Base-by-base conservation (phyloP, 148 eudicot species). In the Arctostaphylos glauca region DNA sequence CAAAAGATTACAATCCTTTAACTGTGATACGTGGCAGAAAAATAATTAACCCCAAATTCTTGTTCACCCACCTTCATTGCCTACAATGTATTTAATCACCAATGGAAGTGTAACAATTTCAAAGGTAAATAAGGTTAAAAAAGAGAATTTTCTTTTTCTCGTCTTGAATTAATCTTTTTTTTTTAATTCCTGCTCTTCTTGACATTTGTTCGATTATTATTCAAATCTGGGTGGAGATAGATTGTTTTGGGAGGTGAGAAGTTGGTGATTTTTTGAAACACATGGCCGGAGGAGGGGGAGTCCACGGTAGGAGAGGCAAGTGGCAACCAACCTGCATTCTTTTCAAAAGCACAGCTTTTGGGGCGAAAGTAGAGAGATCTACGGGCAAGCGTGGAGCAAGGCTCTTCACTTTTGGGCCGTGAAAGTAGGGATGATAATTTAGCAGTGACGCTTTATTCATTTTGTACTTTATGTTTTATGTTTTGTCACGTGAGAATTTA, bases 41-140 rank as follows among this genome's bases (percentile, higher is more conserved):
- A 13, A 12, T 10, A 12, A 25, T 10, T 31, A 66, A 66, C 16
- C 71, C 4, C 43, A 66, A 66, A 31, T 25, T 66, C 71, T 66
- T 31, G 71, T 13, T 66, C 71, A 31, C 71, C 18, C 43, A 31
- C 71, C 71, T 66, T 66, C 71, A 66, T 66, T 66, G 71, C 43
- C 43, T 66, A 12, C 44, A 38, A 1, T 25, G 71, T 66, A 31
- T 12, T 10, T 66, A 66, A 66, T 66, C 16, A 66, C 13, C 71
- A 66, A 25, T 25, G 71, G 15, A 66, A 66, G 44, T 66, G 5
- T 64, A 25, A 10, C 41, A 66, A 12, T 66, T 66, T 12, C 71
- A 66, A 1, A 64, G 71, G 71, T 23, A 66, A 66, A 66, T 66
- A 25, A 25, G 15, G 23, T 25, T 66, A 25, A 25, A 5, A 25